Conservation (phyloP, 2,329 filamentous ascomycete species). For the Neocucurbitaria cava region DNA sequence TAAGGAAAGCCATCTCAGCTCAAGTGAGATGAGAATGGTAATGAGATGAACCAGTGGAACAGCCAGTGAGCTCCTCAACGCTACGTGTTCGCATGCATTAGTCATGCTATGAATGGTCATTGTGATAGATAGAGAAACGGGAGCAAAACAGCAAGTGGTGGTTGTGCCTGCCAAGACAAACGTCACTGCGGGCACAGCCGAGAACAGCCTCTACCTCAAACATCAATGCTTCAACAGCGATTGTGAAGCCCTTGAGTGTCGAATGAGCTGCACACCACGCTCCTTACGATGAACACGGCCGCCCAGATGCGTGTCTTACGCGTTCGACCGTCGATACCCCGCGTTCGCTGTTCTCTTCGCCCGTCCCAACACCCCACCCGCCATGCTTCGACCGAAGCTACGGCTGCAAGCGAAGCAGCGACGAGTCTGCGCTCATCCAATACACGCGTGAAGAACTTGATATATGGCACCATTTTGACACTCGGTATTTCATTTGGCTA, state of each 20-base stretch:
- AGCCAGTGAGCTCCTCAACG: background rate
- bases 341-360: constrained; percentile 20
- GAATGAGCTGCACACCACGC: constrained; percentile 24
- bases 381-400: constrained; percentile 32
- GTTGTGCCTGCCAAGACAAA: constrained; percentile 6
- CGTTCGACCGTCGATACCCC: constrained; percentile 31
- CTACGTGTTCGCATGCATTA: background rate
- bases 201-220: background rate
- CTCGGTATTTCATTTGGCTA: constrained; percentile 56
- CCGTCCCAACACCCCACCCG: constrained; percentile 26
- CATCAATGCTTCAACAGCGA: constrained; percentile 14
- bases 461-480: constrained; percentile 63
- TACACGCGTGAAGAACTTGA: constrained; percentile 57
- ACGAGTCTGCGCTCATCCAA: constrained; percentile 49
- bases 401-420: constrained; percentile 37
- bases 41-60: background rate
- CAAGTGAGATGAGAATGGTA: background rate
- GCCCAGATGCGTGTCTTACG: constrained; percentile 37
- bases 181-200: constrained; percentile 3
- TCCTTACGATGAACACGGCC: constrained; percentile 34
- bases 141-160: background rate
- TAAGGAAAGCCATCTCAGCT: too few relatives aligned
- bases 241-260: constrained; percentile 28
- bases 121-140: background rate
- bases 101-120: background rate